phyloP scores from a whole-genome alignment of 2,329 filamentous ascomycete genomes.

The Calonectria montana region DNA sequence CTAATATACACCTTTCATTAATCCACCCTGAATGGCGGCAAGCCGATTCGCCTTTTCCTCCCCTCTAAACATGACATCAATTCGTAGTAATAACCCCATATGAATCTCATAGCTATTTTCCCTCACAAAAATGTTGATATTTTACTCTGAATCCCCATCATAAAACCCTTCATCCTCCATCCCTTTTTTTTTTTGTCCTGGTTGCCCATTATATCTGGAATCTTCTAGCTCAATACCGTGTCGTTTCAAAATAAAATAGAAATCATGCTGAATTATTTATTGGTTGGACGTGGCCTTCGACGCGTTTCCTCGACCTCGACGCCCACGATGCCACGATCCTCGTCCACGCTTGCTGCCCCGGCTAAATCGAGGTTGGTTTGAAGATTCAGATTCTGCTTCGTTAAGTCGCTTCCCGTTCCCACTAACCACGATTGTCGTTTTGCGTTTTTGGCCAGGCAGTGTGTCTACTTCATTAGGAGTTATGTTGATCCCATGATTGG shows the following conservation, averaged over 20 bases:
- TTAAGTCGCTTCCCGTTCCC: slow-evolving; percentile 28
- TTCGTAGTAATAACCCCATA: not conserved
- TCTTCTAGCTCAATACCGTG: not conserved
- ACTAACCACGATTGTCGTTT: not conserved
- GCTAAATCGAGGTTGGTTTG: slow-evolving; percentile 24
- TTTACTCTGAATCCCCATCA: not conserved
- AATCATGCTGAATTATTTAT: slow-evolving; percentile 21
- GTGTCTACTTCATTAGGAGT: not conserved
- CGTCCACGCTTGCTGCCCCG: slow-evolving; percentile 43
- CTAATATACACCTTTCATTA: slow-evolving; percentile 5
- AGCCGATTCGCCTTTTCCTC: not conserved
- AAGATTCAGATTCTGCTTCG: not conserved
- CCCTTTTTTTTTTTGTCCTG: not conserved
- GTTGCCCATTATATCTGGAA: slow-evolving; percentile 2
- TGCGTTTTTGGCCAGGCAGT: not conserved
- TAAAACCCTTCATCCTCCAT: not conserved
- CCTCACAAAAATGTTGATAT: not conserved
- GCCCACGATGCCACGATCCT: slow-evolving; percentile 40
- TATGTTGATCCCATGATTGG: not conserved
- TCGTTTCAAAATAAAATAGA: slow-evolving; percentile 2
- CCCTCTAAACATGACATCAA: slow-evolving; percentile 21
- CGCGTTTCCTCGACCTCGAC: slow-evolving; percentile 38
- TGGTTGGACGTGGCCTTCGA: slow-evolving; percentile 18
- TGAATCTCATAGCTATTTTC: not conserved
- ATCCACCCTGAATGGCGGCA: not conserved